phyloP scores from a whole-genome alignment of 164 flowering plant genomes.

The Buxus sempervirens region DNA sequence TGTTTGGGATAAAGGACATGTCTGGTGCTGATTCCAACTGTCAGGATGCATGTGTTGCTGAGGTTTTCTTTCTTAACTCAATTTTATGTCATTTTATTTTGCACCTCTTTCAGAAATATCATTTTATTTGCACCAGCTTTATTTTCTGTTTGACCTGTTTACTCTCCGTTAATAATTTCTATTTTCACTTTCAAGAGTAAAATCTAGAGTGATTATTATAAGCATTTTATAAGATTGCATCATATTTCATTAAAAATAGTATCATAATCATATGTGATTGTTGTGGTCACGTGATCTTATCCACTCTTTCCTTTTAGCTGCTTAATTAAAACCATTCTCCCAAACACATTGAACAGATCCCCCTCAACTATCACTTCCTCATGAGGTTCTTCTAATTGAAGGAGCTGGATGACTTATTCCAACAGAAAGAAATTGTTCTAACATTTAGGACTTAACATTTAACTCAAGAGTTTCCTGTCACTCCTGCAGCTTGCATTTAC shows the following conservation, averaged over 20 bases:
- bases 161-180: no score
- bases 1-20: slow-evolving; percentile 58
- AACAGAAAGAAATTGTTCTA: background rate
- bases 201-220: no score
- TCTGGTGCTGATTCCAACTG: slow-evolving; percentile 49
- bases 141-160: no score
- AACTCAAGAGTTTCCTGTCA: no score
- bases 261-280: background rate
- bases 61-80: slow-evolving; percentile 36
- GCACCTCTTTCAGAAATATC: no score
- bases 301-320: background rate
- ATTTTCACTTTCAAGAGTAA: no score
- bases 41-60: slow-evolving; percentile 46
- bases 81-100: slow-evolving; percentile 1
- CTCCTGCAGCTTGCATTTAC: no score
- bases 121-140: no score
- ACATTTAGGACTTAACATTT: background rate
- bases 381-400: no score
- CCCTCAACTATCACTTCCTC: no score
- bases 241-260: background rate
- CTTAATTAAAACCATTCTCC: background rate
- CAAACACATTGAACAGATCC: background rate
- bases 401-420: background rate
- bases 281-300: background rate
- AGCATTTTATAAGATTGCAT: background rate